A percentile compares a stretch with the other conserved stretches of the same genome.
phyloP scores from a whole-genome alignment of 345 rosid species.

The Chamaenerion angustifolium region DNA sequence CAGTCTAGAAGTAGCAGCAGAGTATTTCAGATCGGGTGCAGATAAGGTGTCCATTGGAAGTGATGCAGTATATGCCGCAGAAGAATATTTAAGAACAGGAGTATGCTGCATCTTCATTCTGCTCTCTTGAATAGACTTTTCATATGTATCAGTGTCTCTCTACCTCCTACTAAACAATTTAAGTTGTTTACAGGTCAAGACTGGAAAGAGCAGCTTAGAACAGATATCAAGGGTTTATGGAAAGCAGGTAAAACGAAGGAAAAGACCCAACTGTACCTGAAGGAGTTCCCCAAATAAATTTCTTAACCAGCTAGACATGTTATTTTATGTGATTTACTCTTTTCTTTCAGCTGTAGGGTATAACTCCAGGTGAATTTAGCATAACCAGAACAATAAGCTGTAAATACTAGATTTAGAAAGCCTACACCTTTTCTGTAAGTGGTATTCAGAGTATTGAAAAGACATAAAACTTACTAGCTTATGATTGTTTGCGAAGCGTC shows the following conservation, averaged over 20 bases:
- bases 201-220: constrained; percentile 84
- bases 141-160: not conserved
- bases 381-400: no score
- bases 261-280: no score
- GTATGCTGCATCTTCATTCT: constrained; percentile 26
- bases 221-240: constrained; percentile 92
- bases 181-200: constrained; percentile 42
- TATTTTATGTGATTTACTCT: no score
- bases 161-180: constrained; percentile 7
- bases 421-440: no score
- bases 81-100: constrained; percentile 67
- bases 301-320: no score
- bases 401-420: no score
- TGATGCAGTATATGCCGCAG: constrained; percentile 91
- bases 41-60: constrained; percentile 95
- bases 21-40: constrained; percentile 94
- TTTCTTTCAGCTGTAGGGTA: no score
- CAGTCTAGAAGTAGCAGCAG: constrained; percentile 95
- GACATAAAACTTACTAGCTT: no score
- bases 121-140: not conserved
- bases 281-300: no score
- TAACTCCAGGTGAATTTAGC: no score
- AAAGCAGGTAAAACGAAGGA: constrained; percentile 50
- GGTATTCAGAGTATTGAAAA: no score
- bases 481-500: no score